Evolutionary conservation across 768 basidiomycete genomes (phyloP).

Genomic region (Phaeolepiota aurea): DNA sequence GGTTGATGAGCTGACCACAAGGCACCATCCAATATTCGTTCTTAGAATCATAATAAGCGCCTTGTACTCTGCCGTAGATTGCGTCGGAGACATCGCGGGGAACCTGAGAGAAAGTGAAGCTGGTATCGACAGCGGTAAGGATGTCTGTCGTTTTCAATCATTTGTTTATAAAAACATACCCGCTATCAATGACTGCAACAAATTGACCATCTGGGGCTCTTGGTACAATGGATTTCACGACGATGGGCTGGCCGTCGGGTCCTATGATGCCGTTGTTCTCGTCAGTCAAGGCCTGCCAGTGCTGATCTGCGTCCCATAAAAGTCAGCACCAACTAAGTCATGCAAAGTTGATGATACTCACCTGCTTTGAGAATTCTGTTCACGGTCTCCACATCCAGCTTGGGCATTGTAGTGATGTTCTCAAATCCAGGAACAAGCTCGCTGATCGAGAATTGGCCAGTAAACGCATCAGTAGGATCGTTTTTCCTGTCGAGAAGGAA

Average conservation of each 20-base stretch:
- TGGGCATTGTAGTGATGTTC: constrained; percentile 51
- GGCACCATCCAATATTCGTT: constrained; percentile 65
- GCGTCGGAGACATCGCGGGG: constrained; percentile 69
- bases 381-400: constrained; percentile 60
- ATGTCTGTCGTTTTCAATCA: no score
- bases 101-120: constrained; percentile 47
- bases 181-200: constrained; percentile 70
- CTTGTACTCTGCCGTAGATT: constrained; percentile 73
- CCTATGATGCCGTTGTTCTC: constrained; percentile 60
- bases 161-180: constrained; percentile 37
- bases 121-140: no score
- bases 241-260: constrained; percentile 61
- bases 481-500: constrained; percentile 55
- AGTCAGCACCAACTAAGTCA: not conserved
- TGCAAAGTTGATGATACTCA: constrained; percentile 7
- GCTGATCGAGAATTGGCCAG: constrained; percentile 63
- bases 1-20: constrained; percentile 63
- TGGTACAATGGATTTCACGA: constrained; percentile 58
- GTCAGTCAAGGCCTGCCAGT: constrained; percentile 74
- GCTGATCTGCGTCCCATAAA: constrained; percentile 43
- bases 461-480: constrained; percentile 40
- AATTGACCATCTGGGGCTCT: constrained; percentile 54
- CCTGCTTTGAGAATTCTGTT: constrained; percentile 44
- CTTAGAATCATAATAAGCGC: constrained; percentile 52
- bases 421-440: constrained; percentile 57